Conservation (phyloP, 495 filamentous ascomycete genomes). For the Aspergillus wentii region DNA sequence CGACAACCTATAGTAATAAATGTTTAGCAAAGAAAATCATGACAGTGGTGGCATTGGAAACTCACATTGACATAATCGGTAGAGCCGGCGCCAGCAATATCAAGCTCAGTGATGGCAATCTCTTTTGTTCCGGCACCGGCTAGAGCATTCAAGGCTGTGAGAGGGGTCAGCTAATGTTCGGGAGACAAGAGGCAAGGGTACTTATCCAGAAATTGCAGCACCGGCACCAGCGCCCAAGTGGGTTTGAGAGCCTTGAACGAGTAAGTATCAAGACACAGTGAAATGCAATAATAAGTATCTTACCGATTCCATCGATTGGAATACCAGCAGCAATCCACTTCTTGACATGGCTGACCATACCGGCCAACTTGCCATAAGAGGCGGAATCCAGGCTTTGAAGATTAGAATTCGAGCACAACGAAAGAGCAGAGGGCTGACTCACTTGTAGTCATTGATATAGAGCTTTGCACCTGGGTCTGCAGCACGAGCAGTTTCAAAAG, state of each 20-base stretch:
- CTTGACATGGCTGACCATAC: constrained; percentile 60
- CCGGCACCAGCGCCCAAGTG: constrained; percentile 39
- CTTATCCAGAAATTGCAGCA: constrained; percentile 10
- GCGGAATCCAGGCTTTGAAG: constrained; percentile 28
- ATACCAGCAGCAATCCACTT: constrained; percentile 61
- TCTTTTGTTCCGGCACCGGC: constrained; percentile 47
- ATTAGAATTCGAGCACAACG: not conserved
- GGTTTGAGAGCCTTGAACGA: constrained; percentile 49
- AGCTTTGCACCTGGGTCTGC: constrained; percentile 56
- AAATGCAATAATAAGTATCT: not conserved
- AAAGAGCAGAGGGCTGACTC: constrained; percentile 5
- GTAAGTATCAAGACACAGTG: constrained; percentile 4
- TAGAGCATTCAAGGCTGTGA: constrained; percentile 49
- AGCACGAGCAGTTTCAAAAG: constrained; percentile 49
- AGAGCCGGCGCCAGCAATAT: constrained; percentile 54
- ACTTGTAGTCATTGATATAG: constrained; percentile 59
- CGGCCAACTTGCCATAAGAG: constrained; percentile 50
- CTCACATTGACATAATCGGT: constrained; percentile 54
- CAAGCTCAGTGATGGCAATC: constrained; percentile 60
- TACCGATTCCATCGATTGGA: constrained; percentile 69
- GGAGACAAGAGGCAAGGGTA: not conserved
- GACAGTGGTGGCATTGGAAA: constrained; percentile 5
- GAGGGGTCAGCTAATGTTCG: not conserved
- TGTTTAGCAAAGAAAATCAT: not conserved
- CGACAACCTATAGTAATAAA: constrained; percentile 36